Conservation (phyloP, 192 early-diverging fungal genomes). For the Coemansia sp. region DNA sequence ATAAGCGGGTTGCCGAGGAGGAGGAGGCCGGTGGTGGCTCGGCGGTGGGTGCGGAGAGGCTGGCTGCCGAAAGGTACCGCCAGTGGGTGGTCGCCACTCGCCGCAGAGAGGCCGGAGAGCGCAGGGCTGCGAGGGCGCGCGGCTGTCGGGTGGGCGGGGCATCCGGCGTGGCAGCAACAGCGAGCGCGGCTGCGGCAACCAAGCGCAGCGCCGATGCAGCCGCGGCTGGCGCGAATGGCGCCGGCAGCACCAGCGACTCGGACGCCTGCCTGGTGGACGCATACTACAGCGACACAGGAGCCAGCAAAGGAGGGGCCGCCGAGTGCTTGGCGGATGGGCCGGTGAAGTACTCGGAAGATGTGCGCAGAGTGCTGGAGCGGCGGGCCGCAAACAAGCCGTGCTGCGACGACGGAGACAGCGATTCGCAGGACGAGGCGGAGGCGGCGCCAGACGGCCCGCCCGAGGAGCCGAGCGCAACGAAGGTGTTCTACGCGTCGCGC, state of each 20-base stretch:
- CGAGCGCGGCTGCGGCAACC: background rate
- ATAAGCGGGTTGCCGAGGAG: slow-evolving; percentile 7
- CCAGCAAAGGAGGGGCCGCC: slow-evolving; percentile 18
- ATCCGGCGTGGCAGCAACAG: background rate
- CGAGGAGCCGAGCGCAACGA: slow-evolving; percentile 45
- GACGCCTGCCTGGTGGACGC: slow-evolving; percentile 62
- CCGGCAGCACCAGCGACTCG: slow-evolving; percentile 24
- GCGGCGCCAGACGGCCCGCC: slow-evolving; percentile 41
- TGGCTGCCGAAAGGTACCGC: slow-evolving; percentile 17
- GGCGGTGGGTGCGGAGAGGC: background rate
- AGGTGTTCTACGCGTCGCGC: slow-evolving; percentile 70
- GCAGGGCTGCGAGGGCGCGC: background rate
- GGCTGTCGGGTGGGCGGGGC: background rate
- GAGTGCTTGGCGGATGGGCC: slow-evolving; percentile 37
- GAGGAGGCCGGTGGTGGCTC: no score
- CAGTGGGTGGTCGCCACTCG: slow-evolving; percentile 35
- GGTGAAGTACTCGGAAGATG: slow-evolving; percentile 57
- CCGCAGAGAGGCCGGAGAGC: slow-evolving; percentile 23
- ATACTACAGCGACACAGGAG: slow-evolving; percentile 61
- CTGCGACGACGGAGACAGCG: slow-evolving; percentile 21
- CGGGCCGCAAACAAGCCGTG: slow-evolving; percentile 13
- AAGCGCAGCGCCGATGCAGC: background rate
- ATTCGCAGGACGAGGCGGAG: slow-evolving; percentile 22
- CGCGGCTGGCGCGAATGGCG: background rate
- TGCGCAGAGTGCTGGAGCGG: slow-evolving; percentile 58